These are phyloP conservation scores for Talinum fruticosum DNA, from an alignment of 148 eudicot genomes.

Conservation along the genomic window DNA sequence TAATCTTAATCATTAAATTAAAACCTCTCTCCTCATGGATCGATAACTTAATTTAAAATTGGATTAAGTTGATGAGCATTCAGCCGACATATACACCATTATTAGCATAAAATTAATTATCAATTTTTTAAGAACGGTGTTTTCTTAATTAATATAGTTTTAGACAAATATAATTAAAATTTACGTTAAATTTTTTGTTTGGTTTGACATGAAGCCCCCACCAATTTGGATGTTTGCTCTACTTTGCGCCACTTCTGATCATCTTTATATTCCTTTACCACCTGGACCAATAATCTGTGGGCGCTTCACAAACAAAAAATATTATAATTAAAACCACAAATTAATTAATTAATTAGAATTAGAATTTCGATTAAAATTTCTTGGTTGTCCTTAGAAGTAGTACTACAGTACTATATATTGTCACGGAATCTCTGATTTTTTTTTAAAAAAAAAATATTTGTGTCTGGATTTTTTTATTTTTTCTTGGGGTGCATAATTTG, in stretches of 20 bases:
- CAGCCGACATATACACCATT: neutral
- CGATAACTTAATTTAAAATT: neutral
- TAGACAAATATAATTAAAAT: neutral
- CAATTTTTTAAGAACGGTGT: no score
- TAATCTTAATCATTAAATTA: no score
- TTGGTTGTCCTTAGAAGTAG: neutral
- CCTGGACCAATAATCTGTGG: conserved; percentile 14
- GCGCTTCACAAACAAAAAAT: neutral
- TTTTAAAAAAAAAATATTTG: no score
- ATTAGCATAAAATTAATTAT: neutral
- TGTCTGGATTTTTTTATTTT: neutral
- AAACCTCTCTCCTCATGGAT: no score
- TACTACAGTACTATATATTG: neutral
- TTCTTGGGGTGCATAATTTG: no score
- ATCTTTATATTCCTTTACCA: neutral
- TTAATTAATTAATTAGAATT: neutral
- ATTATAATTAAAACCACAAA: neutral
- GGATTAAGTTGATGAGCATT: neutral
- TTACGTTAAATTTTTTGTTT: no score
- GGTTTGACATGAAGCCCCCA: neutral
- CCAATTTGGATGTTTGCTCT: neutral
- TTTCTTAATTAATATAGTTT: no score
- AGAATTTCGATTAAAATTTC: neutral
- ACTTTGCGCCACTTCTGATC: neutral
- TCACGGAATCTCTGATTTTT: neutral